These are phyloP conservation scores for Murraya koenigii DNA, from an alignment of 345 rosid genomes.

Conservation along the genomic window DNA sequence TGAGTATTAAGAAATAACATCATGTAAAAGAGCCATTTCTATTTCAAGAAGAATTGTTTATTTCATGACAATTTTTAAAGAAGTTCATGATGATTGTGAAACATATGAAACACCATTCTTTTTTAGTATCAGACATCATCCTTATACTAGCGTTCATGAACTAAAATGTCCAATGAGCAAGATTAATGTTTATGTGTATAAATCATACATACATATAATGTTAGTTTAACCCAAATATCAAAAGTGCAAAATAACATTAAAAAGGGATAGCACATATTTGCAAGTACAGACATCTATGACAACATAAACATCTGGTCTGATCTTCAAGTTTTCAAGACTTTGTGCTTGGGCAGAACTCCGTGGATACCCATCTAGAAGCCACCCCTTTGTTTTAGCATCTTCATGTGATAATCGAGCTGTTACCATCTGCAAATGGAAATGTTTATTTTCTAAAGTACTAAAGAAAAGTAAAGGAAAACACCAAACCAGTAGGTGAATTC, in stretches of 20 bases:
- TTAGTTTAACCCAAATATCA: not conserved
- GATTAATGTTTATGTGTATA: not conserved
- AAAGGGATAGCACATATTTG: not conserved
- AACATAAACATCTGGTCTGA: slow-evolving; percentile 71
- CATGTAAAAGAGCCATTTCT: slow-evolving; percentile 25
- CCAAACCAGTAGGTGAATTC: not conserved
- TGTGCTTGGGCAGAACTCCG: slow-evolving; percentile 73
- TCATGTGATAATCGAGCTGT: slow-evolving; percentile 50
- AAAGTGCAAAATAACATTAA: not conserved
- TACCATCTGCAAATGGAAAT: slow-evolving; percentile 55
- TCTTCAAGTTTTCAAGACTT: slow-evolving; percentile 63
- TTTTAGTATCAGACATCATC: not conserved
- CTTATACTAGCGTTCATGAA: not conserved
- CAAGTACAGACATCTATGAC: slow-evolving; percentile 62
- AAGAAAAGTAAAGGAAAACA: slow-evolving; percentile 2
- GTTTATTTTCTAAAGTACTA: not conserved
- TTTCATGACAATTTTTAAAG: not conserved
- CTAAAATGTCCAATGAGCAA: not conserved
- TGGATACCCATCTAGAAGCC: slow-evolving; percentile 98
- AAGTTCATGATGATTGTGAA: slow-evolving; percentile 1
- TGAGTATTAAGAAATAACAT: slow-evolving; percentile 41
- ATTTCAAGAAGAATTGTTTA: slow-evolving; percentile 1
- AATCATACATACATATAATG: not conserved
- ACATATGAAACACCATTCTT: not conserved
- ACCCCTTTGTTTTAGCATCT: slow-evolving; percentile 74